Conservation (phyloP, 2,329 filamentous ascomycete genomes). For the Sporothrix globosa region DNA sequence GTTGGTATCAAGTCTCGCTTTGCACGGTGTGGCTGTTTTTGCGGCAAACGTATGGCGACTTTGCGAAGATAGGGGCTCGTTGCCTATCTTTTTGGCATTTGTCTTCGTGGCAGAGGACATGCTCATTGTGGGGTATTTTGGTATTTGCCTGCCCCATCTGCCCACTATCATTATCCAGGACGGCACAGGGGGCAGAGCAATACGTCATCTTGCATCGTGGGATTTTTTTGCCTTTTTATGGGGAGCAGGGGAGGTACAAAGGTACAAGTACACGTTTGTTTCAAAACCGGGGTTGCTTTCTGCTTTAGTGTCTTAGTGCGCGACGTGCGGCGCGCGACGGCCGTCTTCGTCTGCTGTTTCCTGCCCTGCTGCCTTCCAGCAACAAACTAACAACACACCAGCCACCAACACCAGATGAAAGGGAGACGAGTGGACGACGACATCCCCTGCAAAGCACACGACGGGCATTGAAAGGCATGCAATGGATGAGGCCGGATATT, state of each 20-base stretch:
- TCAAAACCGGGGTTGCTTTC: background rate
- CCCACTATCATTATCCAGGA: background rate
- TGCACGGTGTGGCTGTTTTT: too few species aligned
- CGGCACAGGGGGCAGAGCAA: background rate
- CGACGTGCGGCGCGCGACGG: background rate
- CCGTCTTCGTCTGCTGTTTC: background rate
- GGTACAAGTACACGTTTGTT: slow-evolving; percentile 24
- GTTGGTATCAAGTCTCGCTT: background rate
- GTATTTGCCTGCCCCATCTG: too few species aligned
- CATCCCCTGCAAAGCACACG: background rate
- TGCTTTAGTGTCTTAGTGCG: background rate
- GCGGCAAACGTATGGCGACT: too few species aligned
- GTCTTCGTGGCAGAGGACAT: too few species aligned
- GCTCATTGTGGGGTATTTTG: background rate
- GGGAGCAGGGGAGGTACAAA: background rate
- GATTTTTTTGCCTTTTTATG: background rate
- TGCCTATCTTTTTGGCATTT: too few species aligned
- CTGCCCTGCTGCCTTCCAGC: background rate
- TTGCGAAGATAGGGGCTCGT: background rate
- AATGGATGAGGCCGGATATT: background rate
- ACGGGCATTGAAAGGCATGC: background rate
- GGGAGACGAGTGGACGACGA: background rate
- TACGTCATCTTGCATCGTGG: slow-evolving; percentile 19
- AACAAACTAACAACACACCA: too few species aligned
- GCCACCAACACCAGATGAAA: slow-evolving; percentile 21